Conservation (phyloP, 352 stramenopile genomes). For the Phytophthora meadii region DNA sequence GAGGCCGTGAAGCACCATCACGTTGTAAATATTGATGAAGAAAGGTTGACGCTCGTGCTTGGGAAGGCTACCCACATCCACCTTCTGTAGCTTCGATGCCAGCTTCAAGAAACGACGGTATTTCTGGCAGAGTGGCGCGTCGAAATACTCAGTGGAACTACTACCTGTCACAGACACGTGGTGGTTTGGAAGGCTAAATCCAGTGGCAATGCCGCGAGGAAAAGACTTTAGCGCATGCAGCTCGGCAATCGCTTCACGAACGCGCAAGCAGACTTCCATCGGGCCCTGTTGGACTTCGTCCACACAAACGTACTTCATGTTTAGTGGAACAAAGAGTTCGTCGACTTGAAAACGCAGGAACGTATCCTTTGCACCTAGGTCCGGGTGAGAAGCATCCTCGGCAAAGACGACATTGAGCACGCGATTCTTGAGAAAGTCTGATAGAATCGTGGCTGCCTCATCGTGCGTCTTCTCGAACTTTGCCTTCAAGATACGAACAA, state of each 20-base stretch:
- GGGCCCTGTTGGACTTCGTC: slow-evolving; percentile 50
- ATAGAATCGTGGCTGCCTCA: slow-evolving; percentile 52
- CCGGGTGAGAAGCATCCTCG: slow-evolving; percentile 53
- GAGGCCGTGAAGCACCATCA: slow-evolving; percentile 86
- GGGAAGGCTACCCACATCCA: slow-evolving; percentile 74
- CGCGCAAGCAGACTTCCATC: slow-evolving; percentile 77
- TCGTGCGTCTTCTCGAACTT: slow-evolving; percentile 65
- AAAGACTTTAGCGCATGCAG: slow-evolving; percentile 74
- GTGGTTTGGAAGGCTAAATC: slow-evolving; percentile 58
- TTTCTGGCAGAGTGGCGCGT: slow-evolving; percentile 58
- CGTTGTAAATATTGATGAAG: slow-evolving; percentile 93
- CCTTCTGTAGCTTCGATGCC: slow-evolving; percentile 63
- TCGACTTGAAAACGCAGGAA: slow-evolving; percentile 89
- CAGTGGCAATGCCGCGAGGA: slow-evolving; percentile 72
- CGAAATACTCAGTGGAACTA: slow-evolving; percentile 51
- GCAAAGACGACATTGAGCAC: slow-evolving; percentile 67
- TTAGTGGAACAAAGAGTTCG: slow-evolving; percentile 79
- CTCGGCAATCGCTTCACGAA: slow-evolving; percentile 71
- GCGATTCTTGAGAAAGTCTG: slow-evolving; percentile 46
- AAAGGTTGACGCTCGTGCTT: slow-evolving; percentile 89
- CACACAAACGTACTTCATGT: slow-evolving; percentile 79
- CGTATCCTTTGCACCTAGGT: slow-evolving; percentile 56
- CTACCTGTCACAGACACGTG: slow-evolving; percentile 29
- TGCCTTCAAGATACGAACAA: slow-evolving; percentile 60
- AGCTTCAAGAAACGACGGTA: slow-evolving; percentile 85